Conservation (phyloP, 305 asterid species). For the Nicotiana rustica region DNA sequence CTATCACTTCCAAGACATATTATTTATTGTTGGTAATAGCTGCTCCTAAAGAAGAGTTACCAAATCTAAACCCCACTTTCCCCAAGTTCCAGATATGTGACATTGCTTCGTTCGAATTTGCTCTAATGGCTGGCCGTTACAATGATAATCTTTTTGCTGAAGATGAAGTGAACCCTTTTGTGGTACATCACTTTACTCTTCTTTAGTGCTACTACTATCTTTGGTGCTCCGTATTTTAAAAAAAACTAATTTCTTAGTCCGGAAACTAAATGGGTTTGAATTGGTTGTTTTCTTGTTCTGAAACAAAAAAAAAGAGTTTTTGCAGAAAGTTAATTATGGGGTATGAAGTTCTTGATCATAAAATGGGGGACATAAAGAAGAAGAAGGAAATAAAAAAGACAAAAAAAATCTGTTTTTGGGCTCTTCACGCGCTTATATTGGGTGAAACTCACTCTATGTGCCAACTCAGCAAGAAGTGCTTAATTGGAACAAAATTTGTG, state of each 20-base stretch:
- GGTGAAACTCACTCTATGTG: too few relatives aligned
- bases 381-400: too few relatives aligned
- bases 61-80: background rate
- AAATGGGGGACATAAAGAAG: background rate
- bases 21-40: too few relatives aligned
- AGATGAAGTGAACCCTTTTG: constrained; percentile 46
- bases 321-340: background rate
- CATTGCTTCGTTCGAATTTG: background rate
- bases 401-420: too few relatives aligned
- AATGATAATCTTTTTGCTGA: constrained; percentile 44
- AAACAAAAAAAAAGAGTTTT: background rate
- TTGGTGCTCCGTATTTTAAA: background rate
- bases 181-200: constrained; percentile 31
- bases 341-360: background rate
- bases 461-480: too few relatives aligned
- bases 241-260: background rate
- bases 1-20: too few relatives aligned
- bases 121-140: constrained; percentile 38
- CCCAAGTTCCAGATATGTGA: constrained; percentile 16
- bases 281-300: background rate
- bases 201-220: background rate
- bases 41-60: too few relatives aligned
- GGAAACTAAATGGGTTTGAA: background rate
- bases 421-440: too few relatives aligned
- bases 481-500: too few relatives aligned